Evolutionary conservation across 2,329 filamentous ascomycete species (phyloP), one percentile per base, ranked within the genome.

Genomic region (Colletotrichum costaricense): DNA sequence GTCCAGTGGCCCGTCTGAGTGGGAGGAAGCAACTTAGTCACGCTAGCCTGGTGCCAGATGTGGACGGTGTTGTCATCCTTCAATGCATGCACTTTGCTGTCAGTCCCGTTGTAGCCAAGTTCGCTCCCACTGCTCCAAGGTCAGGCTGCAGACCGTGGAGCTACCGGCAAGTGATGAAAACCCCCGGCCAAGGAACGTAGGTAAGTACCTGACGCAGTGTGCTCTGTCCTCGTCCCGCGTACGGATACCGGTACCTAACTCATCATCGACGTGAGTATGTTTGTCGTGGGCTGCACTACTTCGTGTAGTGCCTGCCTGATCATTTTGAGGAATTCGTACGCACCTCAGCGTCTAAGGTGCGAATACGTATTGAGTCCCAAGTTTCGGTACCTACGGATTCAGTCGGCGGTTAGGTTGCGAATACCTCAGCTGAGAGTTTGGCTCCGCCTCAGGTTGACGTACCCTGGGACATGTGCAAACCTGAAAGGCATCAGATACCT

Each of bases 401-500:
- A 19, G 16, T 42, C 38, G 11, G 33, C 24, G 22, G 54, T 16
- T 24, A 56, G 54, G 46, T 56, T 54, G 62, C 49, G 46, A 14
- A 19, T 62, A 52, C 42, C 59, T 63, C 38, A 62, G 57, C 38
- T 62, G 33, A 72, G 54, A 73, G 69, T 69, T 73, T 60, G 55
- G 60, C 70, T 26, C 70, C 66, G 69, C 69, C 65, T 22, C 57
- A 22, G 19, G 26, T 58, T 33, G 52, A 63, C 58, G 69, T 72
- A 54, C 57, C 56, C 14, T 2, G 63, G 33, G 38, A 66, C 63
- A 35, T 30, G 42, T 63, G 24, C 26, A 57, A 26, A 12, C 57
- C 62, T 42, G 33, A 38, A 42, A 64, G 49, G 26, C 26, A 46
- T 12, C 33, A 12, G 11, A 35, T 12, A 35, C 33, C 33, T 28